A percentile compares a stretch with the other conserved stretches of the same genome.
Evolutionary conservation across 352 stramenopile species (phyloP).

Genomic region (Blastocystis sp.): DNA sequence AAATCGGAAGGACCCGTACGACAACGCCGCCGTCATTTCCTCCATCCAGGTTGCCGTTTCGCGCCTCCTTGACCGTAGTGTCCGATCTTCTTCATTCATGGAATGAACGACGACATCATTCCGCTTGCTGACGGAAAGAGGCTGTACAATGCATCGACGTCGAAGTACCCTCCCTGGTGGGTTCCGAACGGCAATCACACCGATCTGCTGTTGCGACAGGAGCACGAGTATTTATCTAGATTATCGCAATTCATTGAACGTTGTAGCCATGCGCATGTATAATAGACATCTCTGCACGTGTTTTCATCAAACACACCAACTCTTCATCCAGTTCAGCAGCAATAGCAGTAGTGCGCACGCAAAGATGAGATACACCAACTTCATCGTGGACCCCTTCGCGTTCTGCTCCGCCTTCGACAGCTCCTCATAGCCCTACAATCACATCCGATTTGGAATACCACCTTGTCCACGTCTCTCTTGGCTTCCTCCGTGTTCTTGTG

Average conservation of each 20-base stretch:
- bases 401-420: conserved; percentile 34
- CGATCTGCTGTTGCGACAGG: conserved; percentile 4
- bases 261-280: not conserved
- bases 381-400: conserved; percentile 15
- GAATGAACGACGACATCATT: conserved; percentile 29
- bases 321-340: conserved; percentile 9
- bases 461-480: conserved; percentile 45
- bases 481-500: not conserved
- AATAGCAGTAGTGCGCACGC: not conserved
- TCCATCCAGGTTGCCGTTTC: conserved; percentile 11
- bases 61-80: not conserved
- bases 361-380: conserved; percentile 2
- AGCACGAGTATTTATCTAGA: conserved; percentile 22
- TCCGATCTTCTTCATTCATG: conserved; percentile 59
- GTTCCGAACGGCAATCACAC: conserved; percentile 16
- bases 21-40: conserved; percentile 21
- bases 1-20: conserved; percentile 5
- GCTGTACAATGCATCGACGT: conserved; percentile 15
- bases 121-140: not conserved
- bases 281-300: too few species aligned
- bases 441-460: not conserved
- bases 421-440: conserved; percentile 6
- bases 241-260: conserved; percentile 35
- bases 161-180: conserved; percentile 41
- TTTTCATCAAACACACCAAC: not conserved